Percentiles rank a stretch among this genome's conserved stretches.
Conservation (phyloP, 306 rosid genomes). For the Erythrophleum fordii region DNA sequence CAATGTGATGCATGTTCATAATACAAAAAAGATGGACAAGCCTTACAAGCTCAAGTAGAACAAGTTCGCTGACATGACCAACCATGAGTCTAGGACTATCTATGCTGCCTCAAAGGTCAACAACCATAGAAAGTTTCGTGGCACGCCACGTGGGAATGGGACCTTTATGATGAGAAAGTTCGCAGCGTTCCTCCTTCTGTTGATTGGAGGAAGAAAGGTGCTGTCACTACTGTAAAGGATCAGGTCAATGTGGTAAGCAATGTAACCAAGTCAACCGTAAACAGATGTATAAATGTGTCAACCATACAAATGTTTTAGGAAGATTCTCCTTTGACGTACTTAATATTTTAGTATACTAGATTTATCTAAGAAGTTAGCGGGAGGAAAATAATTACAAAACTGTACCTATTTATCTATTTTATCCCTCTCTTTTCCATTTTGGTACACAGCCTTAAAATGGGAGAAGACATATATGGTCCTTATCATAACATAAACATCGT, state of each 20-base stretch:
- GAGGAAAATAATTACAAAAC: no score
- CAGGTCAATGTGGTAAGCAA: constrained; percentile 58
- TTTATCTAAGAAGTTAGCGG: no score
- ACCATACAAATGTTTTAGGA: no score
- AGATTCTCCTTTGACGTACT: no score
- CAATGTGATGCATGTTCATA: constrained; percentile 59
- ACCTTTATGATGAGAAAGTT: constrained; percentile 51
- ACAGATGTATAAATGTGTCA: no score
- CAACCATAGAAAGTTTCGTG: constrained; percentile 57
- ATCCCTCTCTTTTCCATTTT: no score
- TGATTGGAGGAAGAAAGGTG: constrained; percentile 69
- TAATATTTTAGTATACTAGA: no score
- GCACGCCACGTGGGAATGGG: constrained; percentile 33
- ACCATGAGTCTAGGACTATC: constrained; percentile 49
- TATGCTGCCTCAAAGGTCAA: constrained; percentile 59
- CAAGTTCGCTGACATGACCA: constrained; percentile 67
- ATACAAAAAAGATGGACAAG: constrained; percentile 60
- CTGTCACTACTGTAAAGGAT: constrained; percentile 51
- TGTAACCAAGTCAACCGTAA: no score
- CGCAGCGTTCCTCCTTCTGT: constrained; percentile 44
- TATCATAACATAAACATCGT: neutral
- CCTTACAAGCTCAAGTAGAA: constrained; percentile 63
- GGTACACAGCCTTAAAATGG: neutral
- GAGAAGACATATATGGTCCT: no score
- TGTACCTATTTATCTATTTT: no score